phyloP scores from a whole-genome alignment of 2,329 filamentous ascomycete species.

The Whalleya microplaca region DNA sequence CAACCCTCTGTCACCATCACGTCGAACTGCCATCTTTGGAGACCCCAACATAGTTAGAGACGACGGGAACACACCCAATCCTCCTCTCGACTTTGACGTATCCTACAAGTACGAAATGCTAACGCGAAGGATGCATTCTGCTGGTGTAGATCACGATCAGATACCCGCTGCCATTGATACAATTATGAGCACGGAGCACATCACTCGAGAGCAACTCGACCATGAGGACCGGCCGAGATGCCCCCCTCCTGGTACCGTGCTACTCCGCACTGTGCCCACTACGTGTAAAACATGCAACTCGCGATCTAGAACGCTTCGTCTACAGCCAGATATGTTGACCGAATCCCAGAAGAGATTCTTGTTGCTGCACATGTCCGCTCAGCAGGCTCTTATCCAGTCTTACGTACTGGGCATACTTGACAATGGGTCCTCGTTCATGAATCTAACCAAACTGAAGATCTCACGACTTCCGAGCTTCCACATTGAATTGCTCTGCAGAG shows the following conservation, averaged over 20 bases:
- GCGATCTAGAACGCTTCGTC: slow-evolving; percentile 34
- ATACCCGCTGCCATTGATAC: neutral
- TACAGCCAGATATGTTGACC: slow-evolving; percentile 61
- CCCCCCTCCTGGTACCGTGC: slow-evolving; percentile 1
- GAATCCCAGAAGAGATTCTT: slow-evolving; percentile 70
- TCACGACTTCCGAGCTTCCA: slow-evolving; percentile 67
- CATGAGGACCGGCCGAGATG: slow-evolving; percentile 9
- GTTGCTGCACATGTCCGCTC: slow-evolving; percentile 69
- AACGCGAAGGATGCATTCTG: slow-evolving; percentile 6
- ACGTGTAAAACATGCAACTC: neutral
- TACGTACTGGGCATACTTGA: slow-evolving; percentile 68
- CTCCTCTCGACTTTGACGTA: neutral
- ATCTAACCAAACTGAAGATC: slow-evolving; percentile 63
- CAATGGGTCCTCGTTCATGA: slow-evolving; percentile 55
- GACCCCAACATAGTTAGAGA: slow-evolving; percentile 12
- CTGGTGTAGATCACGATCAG: neutral
- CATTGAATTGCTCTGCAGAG: slow-evolving; percentile 56
- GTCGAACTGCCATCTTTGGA: slow-evolving; percentile 41
- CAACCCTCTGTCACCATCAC: slow-evolving; percentile 48
- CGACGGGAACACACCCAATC: neutral
- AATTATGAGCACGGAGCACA: slow-evolving; percentile 1
- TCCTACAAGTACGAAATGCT: slow-evolving; percentile 10
- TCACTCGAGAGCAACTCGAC: neutral
- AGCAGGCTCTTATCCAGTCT: slow-evolving; percentile 68
- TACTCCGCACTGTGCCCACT: neutral